These are phyloP conservation scores for Cladosporium sp. DNA, from an alignment of 2,329 filamentous ascomycete species.

Conservation along the genomic window DNA sequence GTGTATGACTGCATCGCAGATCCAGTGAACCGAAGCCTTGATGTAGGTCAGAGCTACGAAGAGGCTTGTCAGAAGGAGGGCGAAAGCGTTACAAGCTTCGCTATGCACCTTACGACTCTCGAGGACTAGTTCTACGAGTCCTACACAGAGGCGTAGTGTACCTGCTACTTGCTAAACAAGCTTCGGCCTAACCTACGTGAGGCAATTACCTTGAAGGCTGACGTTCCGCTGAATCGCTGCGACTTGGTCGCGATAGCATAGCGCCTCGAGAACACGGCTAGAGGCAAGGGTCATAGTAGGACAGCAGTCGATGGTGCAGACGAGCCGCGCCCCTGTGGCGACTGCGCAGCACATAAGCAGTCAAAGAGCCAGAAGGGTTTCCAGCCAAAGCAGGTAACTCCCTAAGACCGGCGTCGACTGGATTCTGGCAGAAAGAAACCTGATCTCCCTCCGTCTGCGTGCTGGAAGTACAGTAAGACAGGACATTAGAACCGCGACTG, in stretches of 20 bases:
- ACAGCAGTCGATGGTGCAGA: background rate
- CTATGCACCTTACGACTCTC: background rate
- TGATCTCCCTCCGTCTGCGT: too few species aligned
- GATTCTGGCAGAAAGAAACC: background rate
- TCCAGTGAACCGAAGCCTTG: background rate
- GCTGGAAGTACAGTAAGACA: too few species aligned
- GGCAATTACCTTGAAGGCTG: background rate
- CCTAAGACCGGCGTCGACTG: background rate
- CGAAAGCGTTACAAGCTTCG: background rate
- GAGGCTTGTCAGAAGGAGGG: background rate
- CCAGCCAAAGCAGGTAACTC: background rate
- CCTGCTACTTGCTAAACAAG: background rate
- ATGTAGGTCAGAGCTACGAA: background rate
- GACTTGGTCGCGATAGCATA: background rate
- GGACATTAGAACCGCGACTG: too few species aligned
- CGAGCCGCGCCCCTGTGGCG: too few species aligned
- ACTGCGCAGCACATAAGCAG: background rate
- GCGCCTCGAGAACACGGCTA: background rate
- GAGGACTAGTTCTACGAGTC: background rate
- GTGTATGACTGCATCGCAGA: background rate
- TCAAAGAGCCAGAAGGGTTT: background rate
- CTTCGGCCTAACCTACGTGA: background rate
- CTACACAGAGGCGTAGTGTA: background rate
- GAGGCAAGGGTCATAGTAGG: background rate
- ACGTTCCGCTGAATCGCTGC: background rate